Evolutionary conservation across 2,329 filamentous ascomycete species (phyloP).

Genomic region (Pleoardoris graminearum): DNA sequence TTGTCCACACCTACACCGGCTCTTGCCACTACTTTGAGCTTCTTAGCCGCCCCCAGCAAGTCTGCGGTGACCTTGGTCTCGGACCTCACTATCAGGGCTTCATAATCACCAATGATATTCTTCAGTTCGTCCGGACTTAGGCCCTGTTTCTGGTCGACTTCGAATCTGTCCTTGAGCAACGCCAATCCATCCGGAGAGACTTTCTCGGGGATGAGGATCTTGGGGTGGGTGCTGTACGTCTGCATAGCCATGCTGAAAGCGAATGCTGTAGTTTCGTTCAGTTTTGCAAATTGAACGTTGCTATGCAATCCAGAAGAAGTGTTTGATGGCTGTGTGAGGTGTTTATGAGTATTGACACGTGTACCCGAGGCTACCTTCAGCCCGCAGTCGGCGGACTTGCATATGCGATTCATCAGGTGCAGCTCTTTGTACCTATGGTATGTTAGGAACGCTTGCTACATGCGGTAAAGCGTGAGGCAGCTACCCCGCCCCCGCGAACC

Average conservation of each 20-base stretch:
- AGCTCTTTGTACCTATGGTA: conserved; percentile 19
- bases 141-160: conserved; percentile 69
- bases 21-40: conserved; percentile 75
- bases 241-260: conserved; percentile 36
- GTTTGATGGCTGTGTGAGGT: not conserved
- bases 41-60: conserved; percentile 67
- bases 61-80: conserved; percentile 77
- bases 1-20: conserved; percentile 82
- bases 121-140: conserved; percentile 66
- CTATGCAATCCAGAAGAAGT: no score
- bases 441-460: conserved; percentile 19
- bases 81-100: conserved; percentile 77
- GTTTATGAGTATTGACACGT: not conserved
- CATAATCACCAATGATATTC: conserved; percentile 69
- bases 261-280: not conserved
- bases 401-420: conserved; percentile 29
- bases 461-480: conserved; percentile 17
- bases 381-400: conserved; percentile 17
- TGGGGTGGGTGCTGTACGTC: conserved; percentile 43
- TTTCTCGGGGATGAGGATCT: conserved; percentile 76
- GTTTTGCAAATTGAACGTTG: not conserved
- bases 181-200: conserved; percentile 77
- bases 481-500: conserved; percentile 42
- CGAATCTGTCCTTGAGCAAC: conserved; percentile 66
- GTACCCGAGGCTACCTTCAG: not conserved